Conservation (phyloP, 2,329 filamentous ascomycete species). For the Colletotrichum tamarilloi region DNA sequence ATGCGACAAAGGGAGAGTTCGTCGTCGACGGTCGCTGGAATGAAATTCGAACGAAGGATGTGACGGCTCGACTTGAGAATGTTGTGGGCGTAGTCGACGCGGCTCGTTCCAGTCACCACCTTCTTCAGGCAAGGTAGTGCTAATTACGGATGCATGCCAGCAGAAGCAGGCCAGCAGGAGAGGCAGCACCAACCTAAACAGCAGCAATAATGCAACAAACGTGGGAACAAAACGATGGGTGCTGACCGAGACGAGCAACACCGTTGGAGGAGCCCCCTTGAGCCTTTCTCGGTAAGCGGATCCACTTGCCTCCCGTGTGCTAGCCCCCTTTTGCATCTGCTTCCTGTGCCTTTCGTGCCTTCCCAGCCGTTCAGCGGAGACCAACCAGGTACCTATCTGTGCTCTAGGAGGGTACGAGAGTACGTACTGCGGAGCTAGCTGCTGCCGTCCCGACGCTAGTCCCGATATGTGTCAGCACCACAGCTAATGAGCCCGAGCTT, state of each 20-base stretch:
- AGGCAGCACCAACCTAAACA: neutral
- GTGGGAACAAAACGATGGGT: neutral
- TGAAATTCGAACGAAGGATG: neutral
- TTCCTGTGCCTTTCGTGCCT: neutral
- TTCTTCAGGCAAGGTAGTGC: neutral
- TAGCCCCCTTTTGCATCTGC: neutral
- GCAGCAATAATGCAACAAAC: neutral
- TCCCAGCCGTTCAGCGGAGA: neutral
- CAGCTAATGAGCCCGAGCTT: slow-evolving; percentile 20
- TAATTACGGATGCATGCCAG: slow-evolving; percentile 12
- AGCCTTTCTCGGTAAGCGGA: slow-evolving; percentile 1
- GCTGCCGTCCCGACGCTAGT: neutral
- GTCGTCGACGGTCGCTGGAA: neutral
- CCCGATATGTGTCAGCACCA: slow-evolving; percentile 13
- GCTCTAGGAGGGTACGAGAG: too few relatives aligned
- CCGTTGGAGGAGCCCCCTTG: neutral
- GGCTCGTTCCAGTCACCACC: slow-evolving; percentile 8
- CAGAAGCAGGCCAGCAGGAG: neutral
- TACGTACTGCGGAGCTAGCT: neutral
- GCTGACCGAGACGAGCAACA: neutral
- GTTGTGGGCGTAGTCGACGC: neutral
- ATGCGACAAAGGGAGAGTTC: neutral
- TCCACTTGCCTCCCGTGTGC: slow-evolving; percentile 20
- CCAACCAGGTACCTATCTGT: neutral
- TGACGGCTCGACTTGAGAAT: neutral